phyloP scores from a whole-genome alignment of 345 rosid genomes.

The Turnera subulata region DNA sequence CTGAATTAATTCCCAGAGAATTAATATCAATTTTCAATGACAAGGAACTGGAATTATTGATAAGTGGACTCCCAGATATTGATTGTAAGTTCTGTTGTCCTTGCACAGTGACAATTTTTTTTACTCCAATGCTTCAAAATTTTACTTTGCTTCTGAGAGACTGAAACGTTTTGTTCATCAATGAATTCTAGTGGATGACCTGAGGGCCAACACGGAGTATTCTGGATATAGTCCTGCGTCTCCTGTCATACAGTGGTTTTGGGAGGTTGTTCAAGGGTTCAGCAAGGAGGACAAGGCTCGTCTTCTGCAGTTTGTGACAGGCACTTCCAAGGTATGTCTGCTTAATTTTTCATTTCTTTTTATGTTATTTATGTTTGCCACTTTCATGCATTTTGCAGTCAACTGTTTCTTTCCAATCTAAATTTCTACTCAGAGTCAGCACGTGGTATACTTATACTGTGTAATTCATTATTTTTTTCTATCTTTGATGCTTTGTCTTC shows the following conservation, averaged over 20 bases:
- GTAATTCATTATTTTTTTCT: no score
- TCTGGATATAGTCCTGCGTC: slow-evolving; percentile 91
- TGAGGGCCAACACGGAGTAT: slow-evolving; percentile 89
- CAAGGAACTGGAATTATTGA: slow-evolving; percentile 87
- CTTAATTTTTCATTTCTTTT: background rate
- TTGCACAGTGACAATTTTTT: background rate
- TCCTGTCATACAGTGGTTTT: slow-evolving; percentile 95
- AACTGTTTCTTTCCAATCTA: no score
- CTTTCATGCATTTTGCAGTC: no score
- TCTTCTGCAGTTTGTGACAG: slow-evolving; percentile 91
- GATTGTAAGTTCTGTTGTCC: slow-evolving; percentile 57
- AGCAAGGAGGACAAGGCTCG: slow-evolving; percentile 98
- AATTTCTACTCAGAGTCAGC: no score
- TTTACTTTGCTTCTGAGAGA: no score
- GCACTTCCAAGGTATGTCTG: slow-evolving; percentile 78
- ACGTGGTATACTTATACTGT: no score
- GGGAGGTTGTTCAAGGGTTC: slow-evolving; percentile 95
- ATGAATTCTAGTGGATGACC: slow-evolving; percentile 70
- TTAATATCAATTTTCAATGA: slow-evolving; percentile 85
- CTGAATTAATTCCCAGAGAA: slow-evolving; percentile 67
- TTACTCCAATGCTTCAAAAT: background rate
- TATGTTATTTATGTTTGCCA: background rate
- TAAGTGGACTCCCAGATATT: slow-evolving; percentile 95
- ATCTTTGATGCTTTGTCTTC: no score
- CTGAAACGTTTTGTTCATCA: slow-evolving; percentile 1